A percentile compares a stretch with the other conserved stretches of the same genome.
Evolutionary conservation across 2,329 filamentous ascomycete genomes (phyloP).

Genomic region (Sporothrix luriei): DNA sequence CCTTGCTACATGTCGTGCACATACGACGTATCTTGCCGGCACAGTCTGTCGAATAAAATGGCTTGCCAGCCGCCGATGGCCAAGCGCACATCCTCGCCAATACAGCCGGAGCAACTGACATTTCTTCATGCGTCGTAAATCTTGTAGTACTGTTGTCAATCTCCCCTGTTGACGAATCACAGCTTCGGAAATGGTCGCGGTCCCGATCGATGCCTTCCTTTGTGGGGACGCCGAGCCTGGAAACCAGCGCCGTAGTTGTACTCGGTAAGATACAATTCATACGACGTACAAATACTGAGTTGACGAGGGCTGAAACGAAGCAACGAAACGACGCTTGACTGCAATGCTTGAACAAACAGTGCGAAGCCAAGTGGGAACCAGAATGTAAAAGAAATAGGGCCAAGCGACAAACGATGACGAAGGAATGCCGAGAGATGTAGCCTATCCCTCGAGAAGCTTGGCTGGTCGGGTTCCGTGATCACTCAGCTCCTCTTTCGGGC

Average conservation of each 20-base stretch:
- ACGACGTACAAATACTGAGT: too few species aligned
- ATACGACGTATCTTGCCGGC: background rate
- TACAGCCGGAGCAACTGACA: background rate
- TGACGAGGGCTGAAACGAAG: too few species aligned
- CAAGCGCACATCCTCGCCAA: background rate
- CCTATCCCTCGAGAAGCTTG: background rate
- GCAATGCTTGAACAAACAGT: too few species aligned
- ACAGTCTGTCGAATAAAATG: background rate
- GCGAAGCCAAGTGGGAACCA: background rate
- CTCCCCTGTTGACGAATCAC: constrained; percentile 10
- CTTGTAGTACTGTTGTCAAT: constrained; percentile 10
- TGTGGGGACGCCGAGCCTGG: background rate
- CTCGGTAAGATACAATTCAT: too few species aligned
- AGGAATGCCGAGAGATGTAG: constrained; percentile 21
- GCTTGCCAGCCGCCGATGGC: background rate
- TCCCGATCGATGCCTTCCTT: background rate
- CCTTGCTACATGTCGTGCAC: background rate
- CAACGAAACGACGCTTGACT: too few species aligned
- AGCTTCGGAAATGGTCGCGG: background rate
- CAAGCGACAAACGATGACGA: background rate
- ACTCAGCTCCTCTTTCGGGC: constrained; percentile 9
- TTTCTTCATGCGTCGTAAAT: constrained; percentile 16
- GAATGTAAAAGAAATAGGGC: background rate
- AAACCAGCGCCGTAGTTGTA: background rate
- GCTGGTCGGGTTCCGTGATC: background rate